Evolutionary conservation across 2,329 filamentous ascomycete genomes (phyloP).

Genomic region (Drechslerella stenobrocha): DNA sequence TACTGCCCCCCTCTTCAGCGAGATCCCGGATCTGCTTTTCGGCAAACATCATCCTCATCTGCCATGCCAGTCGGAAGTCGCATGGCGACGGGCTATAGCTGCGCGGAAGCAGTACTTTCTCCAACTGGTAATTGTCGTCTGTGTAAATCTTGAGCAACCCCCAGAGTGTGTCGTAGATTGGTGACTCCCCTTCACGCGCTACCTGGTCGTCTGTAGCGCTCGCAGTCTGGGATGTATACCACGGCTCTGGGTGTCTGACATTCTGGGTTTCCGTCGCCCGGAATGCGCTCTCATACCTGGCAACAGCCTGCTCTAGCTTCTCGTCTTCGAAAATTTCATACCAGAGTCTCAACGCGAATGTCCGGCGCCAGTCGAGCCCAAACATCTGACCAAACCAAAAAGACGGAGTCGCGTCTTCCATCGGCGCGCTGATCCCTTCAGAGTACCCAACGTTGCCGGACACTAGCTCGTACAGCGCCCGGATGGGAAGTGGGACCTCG

Average conservation of each 20-base stretch:
- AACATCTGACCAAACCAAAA: slow-evolving; percentile 85
- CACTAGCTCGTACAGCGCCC: slow-evolving; percentile 85
- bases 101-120: slow-evolving; percentile 52
- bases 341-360: slow-evolving; percentile 88
- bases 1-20: slow-evolving; percentile 53
- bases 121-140: slow-evolving; percentile 58
- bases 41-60: slow-evolving; percentile 61
- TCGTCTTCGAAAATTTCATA: slow-evolving; percentile 74
- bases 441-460: slow-evolving; percentile 84
- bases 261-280: slow-evolving; percentile 60
- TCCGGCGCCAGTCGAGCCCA: slow-evolving; percentile 86
- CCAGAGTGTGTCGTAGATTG: slow-evolving; percentile 75
- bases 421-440: slow-evolving; percentile 72
- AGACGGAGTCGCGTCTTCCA: slow-evolving; percentile 77
- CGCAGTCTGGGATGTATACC: slow-evolving; percentile 63
- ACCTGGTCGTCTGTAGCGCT: slow-evolving; percentile 65
- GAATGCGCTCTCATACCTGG: slow-evolving; percentile 73
- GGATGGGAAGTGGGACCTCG: slow-evolving; percentile 81
- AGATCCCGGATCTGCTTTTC: slow-evolving; percentile 50
- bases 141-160: slow-evolving; percentile 81
- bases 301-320: slow-evolving; percentile 71
- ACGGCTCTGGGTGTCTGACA: slow-evolving; percentile 68
- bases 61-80: slow-evolving; percentile 63
- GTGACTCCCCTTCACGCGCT: slow-evolving; percentile 65
- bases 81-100: slow-evolving; percentile 32